Conservation (phyloP, 306 rosid genomes). For the Casuarina equisetifolia region DNA sequence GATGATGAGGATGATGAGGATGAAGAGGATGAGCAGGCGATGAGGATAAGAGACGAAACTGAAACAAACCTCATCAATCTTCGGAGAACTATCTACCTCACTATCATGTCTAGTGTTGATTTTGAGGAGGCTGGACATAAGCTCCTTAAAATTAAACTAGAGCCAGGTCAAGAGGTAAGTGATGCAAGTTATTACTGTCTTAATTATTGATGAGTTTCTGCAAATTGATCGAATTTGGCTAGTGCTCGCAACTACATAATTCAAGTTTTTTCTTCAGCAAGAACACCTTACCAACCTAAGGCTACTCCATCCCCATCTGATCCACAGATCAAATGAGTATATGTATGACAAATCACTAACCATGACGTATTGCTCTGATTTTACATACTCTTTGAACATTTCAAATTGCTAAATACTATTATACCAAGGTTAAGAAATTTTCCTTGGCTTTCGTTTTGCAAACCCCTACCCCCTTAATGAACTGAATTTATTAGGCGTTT, state of each 20-base stretch:
- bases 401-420: background rate
- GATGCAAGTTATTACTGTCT: constrained; percentile 13
- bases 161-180: constrained; percentile 97
- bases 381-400: background rate
- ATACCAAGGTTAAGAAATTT: background rate
- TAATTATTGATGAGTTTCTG: background rate
- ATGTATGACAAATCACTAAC: background rate
- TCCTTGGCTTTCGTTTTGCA: background rate
- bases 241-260: background rate
- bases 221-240: background rate
- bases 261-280: background rate
- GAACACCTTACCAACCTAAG: background rate
- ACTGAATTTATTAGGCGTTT: background rate
- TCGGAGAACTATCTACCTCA: constrained; percentile 83
- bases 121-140: constrained; percentile 99
- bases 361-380: background rate
- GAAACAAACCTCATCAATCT: constrained; percentile 93
- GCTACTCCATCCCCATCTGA: too few relatives aligned
- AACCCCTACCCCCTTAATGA: background rate
- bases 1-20: constrained; percentile 60
- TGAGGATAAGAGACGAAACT: constrained; percentile 85
- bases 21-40: constrained; percentile 67
- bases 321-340: background rate
- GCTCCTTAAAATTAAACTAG: constrained; percentile 90
- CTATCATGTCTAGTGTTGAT: constrained; percentile 95